Evolutionary conservation across 176 grass and related monocot species (phyloP), one percentile per base, ranked within the genome.

Genomic region (Metroxylon sagu): DNA sequence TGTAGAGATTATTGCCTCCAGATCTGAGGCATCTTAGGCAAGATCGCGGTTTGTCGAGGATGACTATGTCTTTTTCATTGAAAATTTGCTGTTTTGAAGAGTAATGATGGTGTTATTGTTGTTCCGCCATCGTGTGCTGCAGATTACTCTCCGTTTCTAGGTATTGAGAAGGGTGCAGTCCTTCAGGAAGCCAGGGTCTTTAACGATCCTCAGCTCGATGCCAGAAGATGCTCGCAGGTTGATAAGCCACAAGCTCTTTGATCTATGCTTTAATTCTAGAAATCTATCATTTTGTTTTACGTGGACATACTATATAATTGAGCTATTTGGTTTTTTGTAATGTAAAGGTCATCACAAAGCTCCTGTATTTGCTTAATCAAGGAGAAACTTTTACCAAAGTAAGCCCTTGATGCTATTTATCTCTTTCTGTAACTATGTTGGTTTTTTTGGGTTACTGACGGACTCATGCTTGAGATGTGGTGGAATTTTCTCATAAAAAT

Each of bases 121-220:
- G 16, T 48, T 72, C 31, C 52, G 25, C 52, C 18, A 43, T 26
- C 51, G 70, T 23, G 18, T 80, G 68, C 81, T 85, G 94, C 79
- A 73, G 89, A 89, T 60, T 98, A 89, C 75, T 90, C 88, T 56
- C 88, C 94, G 12, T 98, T 98, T 67, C 81, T 88, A 52, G 94
- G 94, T 50, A 98, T 98, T 63, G 94, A 98, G 79, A 98, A 98
- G 76, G 94, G 94, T 21, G 88, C 94, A n/a, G 88, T 98, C 28
- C 82, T 93, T 50, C 94, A 98, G 81, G 94, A 98, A 83, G 94
- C 88, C 12, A 83, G 88, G 70, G 82, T 85, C 64, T 98, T 98
- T 79, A 83, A 98, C 60, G 94, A 98, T 75, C 82, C 88, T 4
- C 94, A 98, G 76, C 88, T 98, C 25, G 94, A 98, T 79, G 73